Conservation (phyloP, 2,329 filamentous ascomycete genomes). For the Macroventuria anomochaeta region DNA sequence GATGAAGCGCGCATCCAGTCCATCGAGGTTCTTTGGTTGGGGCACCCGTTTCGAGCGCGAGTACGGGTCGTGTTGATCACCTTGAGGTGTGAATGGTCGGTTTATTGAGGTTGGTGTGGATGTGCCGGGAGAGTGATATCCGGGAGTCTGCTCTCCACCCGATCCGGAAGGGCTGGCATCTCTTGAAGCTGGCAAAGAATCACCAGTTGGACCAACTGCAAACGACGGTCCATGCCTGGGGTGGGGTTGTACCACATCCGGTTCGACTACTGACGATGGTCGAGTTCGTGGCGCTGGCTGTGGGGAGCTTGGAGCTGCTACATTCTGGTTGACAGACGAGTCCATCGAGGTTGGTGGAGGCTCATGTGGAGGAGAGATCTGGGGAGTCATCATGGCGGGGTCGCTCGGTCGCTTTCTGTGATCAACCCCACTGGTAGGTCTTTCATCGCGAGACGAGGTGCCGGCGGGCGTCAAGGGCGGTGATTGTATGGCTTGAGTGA, state of each 20-base stretch:
- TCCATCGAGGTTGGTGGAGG: conserved; percentile 57
- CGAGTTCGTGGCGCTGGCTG: conserved; percentile 44
- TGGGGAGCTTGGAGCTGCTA: conserved; percentile 38
- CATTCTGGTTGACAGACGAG: conserved; percentile 26
- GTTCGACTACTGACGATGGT: conserved; percentile 54
- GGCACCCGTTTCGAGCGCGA: conserved; percentile 79
- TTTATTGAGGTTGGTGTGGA: conserved; percentile 66
- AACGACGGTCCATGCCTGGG: conserved; percentile 61
- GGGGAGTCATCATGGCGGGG: conserved; percentile 62
- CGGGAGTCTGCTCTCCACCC: conserved; percentile 56
- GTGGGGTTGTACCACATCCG: conserved; percentile 53
- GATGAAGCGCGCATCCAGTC: conserved; percentile 81
- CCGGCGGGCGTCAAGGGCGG: conserved; percentile 88
- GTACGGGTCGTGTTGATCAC: conserved; percentile 84
- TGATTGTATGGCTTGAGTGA: conserved; percentile 75
- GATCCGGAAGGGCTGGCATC: conserved; percentile 69
- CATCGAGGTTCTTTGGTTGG: conserved; percentile 68
- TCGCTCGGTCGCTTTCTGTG: conserved; percentile 48
- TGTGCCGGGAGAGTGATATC: conserved; percentile 51
- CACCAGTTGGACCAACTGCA: conserved; percentile 62
- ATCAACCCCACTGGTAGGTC: conserved; percentile 42
- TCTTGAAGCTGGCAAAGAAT: conserved; percentile 60
- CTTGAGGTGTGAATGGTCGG: conserved; percentile 78
- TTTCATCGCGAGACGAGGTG: conserved; percentile 66
- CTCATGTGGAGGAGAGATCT: conserved; percentile 62